Conservation (phyloP, 305 asterid species). For the Fraxinus latifolia region DNA sequence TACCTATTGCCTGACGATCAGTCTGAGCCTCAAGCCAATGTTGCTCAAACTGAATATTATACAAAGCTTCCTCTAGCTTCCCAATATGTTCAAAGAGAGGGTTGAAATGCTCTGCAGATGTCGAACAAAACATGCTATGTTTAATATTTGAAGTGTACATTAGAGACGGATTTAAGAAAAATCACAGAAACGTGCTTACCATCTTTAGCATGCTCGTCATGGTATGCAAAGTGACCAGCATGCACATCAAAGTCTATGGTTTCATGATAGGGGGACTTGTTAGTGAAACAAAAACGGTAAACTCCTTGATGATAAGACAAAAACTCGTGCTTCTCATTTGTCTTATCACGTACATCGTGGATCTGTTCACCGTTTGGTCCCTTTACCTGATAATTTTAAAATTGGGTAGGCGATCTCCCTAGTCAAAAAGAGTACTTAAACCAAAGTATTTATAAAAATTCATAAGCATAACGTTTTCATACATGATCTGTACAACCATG, state of each 20-base stretch:
- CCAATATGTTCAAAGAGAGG: constrained; percentile 93
- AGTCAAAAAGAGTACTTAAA: constrained; percentile 12
- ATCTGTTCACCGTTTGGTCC: constrained; percentile 90
- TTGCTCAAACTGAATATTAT: constrained; percentile 91
- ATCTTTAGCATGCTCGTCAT: constrained; percentile 93
- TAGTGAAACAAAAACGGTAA: constrained; percentile 83
- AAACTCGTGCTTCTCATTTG: constrained; percentile 78
- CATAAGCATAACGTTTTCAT: constrained; percentile 10
- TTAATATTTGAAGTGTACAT: not conserved
- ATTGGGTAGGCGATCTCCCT: constrained; percentile 12
- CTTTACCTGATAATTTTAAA: constrained; percentile 59
- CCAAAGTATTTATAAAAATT: constrained; percentile 1
- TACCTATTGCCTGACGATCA: constrained; percentile 93
- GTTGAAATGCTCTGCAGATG: constrained; percentile 74
- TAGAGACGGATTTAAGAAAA: not conserved
- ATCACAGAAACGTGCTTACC: constrained; percentile 42
- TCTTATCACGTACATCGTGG: constrained; percentile 76
- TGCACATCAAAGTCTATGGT: constrained; percentile 88
- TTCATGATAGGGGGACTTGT: constrained; percentile 92
- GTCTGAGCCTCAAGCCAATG: constrained; percentile 98
- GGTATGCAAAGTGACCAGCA: constrained; percentile 66
- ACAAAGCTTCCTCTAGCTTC: constrained; percentile 85
- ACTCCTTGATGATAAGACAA: constrained; percentile 81
- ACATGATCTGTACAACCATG: not conserved
- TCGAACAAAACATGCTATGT: constrained; percentile 17